Conservation (phyloP, 1,284 basidiomycete species). For the Trametes hirsuta region DNA sequence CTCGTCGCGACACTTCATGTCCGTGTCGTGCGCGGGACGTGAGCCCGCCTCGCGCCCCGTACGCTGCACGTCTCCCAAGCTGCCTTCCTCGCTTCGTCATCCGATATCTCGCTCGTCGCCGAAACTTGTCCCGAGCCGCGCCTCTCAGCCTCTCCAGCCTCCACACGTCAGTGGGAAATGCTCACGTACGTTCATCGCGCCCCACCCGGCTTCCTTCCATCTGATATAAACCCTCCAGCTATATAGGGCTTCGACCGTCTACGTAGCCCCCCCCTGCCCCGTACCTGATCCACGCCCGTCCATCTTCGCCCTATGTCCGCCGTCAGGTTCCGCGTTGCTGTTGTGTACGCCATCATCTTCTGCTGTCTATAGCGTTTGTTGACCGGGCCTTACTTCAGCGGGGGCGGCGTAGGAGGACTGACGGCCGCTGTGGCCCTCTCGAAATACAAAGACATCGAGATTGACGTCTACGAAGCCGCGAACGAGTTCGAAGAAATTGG, state of each 20-base stretch:
- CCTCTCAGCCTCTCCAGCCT: not conserved
- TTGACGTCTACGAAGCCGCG: slow-evolving; percentile 45
- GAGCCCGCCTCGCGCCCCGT: not conserved
- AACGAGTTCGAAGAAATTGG: slow-evolving; percentile 39
- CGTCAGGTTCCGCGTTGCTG: slow-evolving; percentile 33
- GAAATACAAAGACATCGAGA: slow-evolving; percentile 34
- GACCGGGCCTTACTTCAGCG: slow-evolving; percentile 23
- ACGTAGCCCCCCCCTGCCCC: slow-evolving; percentile 7
- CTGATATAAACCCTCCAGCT: not conserved
- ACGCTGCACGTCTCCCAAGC: not conserved
- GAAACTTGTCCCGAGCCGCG: not conserved
- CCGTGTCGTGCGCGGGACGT: not conserved
- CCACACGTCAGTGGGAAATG: not conserved
- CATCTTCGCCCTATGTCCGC: slow-evolving; percentile 13
- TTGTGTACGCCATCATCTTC: slow-evolving; percentile 28
- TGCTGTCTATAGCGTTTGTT: not conserved
- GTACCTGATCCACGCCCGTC: slow-evolving; percentile 8
- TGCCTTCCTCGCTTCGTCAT: not conserved
- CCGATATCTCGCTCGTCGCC: not conserved
- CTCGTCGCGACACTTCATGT: slow-evolving; percentile 13
- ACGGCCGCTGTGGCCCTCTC: slow-evolving; percentile 42
- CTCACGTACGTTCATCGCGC: slow-evolving; percentile 5
- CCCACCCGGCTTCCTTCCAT: slow-evolving; percentile 8
- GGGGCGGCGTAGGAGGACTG: slow-evolving; percentile 45
- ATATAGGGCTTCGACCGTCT: not conserved